These are phyloP conservation scores for Mallotus repandus DNA, from an alignment of 441 rosid genomes.

Conservation along the genomic window DNA sequence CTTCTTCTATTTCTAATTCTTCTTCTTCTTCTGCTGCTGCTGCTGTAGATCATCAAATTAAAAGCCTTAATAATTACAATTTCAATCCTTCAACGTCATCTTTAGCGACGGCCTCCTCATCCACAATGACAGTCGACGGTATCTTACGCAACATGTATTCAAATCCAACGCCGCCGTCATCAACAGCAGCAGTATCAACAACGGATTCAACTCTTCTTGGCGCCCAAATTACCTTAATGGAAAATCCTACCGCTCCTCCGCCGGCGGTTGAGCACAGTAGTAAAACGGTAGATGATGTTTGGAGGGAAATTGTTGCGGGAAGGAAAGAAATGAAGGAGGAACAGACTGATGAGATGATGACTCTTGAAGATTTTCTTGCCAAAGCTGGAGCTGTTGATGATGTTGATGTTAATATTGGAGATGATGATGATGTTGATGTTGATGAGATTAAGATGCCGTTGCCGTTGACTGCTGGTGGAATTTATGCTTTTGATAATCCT, in stretches of 20 bases:
- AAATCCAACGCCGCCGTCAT: slow-evolving; percentile 11
- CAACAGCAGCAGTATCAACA: not conserved
- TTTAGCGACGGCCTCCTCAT: not conserved
- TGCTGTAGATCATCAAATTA: not conserved
- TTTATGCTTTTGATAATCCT: slow-evolving; percentile 41
- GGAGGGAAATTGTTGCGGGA: slow-evolving; percentile 77
- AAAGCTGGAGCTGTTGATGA: slow-evolving; percentile 58
- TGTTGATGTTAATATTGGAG: slow-evolving; percentile 48
- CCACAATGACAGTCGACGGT: slow-evolving; percentile 52
- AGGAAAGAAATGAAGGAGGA: slow-evolving; percentile 66
- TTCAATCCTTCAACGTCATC: not conserved
- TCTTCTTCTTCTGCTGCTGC: slow-evolving; percentile 19
- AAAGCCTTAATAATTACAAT: not conserved
- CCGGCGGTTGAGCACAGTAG: slow-evolving; percentile 9
- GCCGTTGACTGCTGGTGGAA: slow-evolving; percentile 41
- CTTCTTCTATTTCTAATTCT: slow-evolving; percentile 16
- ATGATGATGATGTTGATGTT: slow-evolving; percentile 39
- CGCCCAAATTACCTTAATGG: slow-evolving; percentile 45
- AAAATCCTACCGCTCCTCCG: slow-evolving; percentile 26
- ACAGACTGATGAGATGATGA: slow-evolving; percentile 70
- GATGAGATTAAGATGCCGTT: slow-evolving; percentile 50
- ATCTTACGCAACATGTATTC: slow-evolving; percentile 31
- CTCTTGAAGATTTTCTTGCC: slow-evolving; percentile 85
- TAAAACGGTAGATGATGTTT: slow-evolving; percentile 73
- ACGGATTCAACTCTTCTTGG: slow-evolving; percentile 48